Evolutionary conservation across 2,329 filamentous ascomycete species (phyloP).

Genomic region (Colletotrichum trifolii): DNA sequence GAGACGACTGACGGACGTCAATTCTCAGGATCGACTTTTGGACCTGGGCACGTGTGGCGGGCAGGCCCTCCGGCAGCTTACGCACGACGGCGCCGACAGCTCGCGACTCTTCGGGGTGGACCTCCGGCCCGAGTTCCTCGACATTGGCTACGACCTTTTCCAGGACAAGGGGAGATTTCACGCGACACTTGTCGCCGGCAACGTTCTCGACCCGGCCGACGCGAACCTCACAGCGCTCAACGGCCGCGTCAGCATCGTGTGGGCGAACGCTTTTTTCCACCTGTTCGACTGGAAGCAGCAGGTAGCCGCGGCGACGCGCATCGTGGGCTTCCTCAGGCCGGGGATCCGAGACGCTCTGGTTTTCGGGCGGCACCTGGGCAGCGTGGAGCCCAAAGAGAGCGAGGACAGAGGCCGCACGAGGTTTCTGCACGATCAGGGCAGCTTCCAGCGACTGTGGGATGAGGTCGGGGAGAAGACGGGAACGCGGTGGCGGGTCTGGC

Average conservation of each 20-base stretch:
- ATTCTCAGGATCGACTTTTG: constrained; percentile 54
- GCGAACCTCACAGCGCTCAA: constrained; percentile 47
- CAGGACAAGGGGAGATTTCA: constrained; percentile 62
- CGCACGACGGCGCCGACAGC: constrained; percentile 60
- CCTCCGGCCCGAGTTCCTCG: constrained; percentile 60
- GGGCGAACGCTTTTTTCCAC: constrained; percentile 62
- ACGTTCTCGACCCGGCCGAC: constrained; percentile 58
- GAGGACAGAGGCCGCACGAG: constrained; percentile 39
- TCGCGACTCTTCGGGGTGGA: constrained; percentile 62
- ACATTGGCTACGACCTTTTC: constrained; percentile 73
- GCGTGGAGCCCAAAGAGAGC: constrained; percentile 41
- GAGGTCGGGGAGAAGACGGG: constrained; percentile 60
- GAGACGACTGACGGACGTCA: constrained; percentile 51
- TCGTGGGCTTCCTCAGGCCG: constrained; percentile 58
- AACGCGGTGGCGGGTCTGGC: constrained; percentile 60
- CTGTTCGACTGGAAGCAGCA: constrained; percentile 61
- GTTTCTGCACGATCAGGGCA: constrained; percentile 60
- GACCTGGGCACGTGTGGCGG: constrained; percentile 64
- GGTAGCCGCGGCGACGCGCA: constrained; percentile 54
- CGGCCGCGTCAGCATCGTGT: constrained; percentile 58
- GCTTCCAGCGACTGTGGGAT: constrained; percentile 65
- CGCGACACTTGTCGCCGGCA: constrained; percentile 61
- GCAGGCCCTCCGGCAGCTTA: constrained; percentile 61
- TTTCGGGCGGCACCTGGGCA: constrained; percentile 63
- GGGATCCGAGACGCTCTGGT: constrained; percentile 58